Conservation (phyloP, 2,329 filamentous ascomycete species). For the Orbilia ellipsospora region DNA sequence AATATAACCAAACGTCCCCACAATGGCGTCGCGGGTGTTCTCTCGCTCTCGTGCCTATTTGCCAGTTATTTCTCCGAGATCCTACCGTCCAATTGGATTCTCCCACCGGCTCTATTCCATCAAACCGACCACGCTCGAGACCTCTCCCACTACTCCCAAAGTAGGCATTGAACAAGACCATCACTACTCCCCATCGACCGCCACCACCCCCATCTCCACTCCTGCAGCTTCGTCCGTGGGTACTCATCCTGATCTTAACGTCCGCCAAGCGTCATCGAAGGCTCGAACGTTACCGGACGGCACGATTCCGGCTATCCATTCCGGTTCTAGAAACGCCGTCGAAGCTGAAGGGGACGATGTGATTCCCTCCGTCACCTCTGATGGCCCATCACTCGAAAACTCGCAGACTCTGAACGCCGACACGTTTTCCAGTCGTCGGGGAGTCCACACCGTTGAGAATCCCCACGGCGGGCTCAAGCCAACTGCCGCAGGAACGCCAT, state of each 20-base stretch:
- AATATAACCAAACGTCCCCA: slow-evolving; percentile 2
- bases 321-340: slow-evolving; percentile 24
- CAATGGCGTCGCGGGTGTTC: slow-evolving; percentile 27
- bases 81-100: background rate
- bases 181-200: slow-evolving; percentile 65
- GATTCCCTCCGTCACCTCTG: slow-evolving; percentile 52
- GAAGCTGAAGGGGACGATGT: background rate
- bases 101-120: slow-evolving; percentile 37
- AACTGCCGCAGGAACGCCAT: slow-evolving; percentile 59
- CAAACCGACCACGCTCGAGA: slow-evolving; percentile 41
- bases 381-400: slow-evolving; percentile 58
- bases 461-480: slow-evolving; percentile 4
- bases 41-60: slow-evolving; percentile 10
- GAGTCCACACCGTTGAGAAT: slow-evolving; percentile 61
- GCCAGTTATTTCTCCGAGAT: slow-evolving; percentile 1
- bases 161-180: slow-evolving; percentile 67
- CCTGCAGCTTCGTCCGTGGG: slow-evolving; percentile 61
- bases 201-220: slow-evolving; percentile 59
- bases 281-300: slow-evolving; percentile 66
- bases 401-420: slow-evolving; percentile 70
- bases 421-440: slow-evolving; percentile 70
- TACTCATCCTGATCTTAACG: slow-evolving; percentile 62
- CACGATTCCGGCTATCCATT: slow-evolving; percentile 63
- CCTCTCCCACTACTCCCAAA: slow-evolving; percentile 54
- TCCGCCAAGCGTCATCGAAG: slow-evolving; percentile 65